Base-by-base conservation (phyloP, 352 stramenopile species). In the Globisporangium okanoganense region DNA sequence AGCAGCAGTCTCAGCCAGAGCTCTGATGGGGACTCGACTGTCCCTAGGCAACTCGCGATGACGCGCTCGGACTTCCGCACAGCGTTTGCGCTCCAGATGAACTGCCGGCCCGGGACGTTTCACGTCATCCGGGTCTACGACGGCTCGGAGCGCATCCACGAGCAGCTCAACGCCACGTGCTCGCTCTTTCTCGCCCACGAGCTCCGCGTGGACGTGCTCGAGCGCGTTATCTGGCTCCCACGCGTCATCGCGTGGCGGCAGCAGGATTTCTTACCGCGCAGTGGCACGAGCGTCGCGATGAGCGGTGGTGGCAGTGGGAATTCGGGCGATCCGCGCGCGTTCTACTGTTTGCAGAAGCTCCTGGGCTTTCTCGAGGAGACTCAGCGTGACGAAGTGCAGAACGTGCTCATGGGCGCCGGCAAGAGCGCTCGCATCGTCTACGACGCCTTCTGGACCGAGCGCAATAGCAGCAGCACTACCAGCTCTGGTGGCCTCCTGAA, bases 81-180 rank as follows among this genome's bases (percentile, higher is more conserved):
- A 1, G 90, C 81, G 57, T 85, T 95, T 61, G 86, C 86, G n/a
- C 67, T 97, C 3, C 92, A 97, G 64, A 69, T 89, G 56, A 79
- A 85, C 72, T 66, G 77, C 58, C 52, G 76, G 64, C 58, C 80
- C 67, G 33, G 56, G 14, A 35, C 53, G 20, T n/a, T n/a, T n/a
- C 62, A 75, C 5, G 59, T 76, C 24, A 81, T 97, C 41, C 67
- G 80, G 3, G 73, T 96, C 13, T 97, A 96, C 59, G 59, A 81
- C n/a, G 63, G 71, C 20, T 56, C 45, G 5, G 47, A 52, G 43
- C 50, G 45, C n/a, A 58, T 97, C 0, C 69, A 94, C 36, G 61
- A 79, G n/a, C 82, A 98, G 69, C 66, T 98, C 31, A 78, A 95
- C 40, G 49, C 70, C 18, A 72, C 71, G 1, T 83, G 82, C 64